These are phyloP conservation scores for Curvularia lunata DNA, from an alignment of 2,329 filamentous ascomycete genomes.

Conservation along the genomic window DNA sequence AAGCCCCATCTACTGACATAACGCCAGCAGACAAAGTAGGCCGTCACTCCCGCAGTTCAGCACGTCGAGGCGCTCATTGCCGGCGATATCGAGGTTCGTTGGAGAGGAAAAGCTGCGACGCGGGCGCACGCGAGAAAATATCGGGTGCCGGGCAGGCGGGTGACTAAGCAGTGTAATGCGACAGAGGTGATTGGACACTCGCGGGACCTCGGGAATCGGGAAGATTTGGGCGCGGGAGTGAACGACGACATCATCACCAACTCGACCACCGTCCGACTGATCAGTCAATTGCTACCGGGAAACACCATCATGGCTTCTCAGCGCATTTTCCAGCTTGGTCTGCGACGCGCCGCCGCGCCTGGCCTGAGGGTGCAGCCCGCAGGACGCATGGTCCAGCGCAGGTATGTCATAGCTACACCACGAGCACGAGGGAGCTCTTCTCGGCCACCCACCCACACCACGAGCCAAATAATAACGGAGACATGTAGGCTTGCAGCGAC, in stretches of 20 bases:
- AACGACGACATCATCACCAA: conserved; percentile 39
- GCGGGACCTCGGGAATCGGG: conserved; percentile 36
- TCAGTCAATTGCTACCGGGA: conserved; percentile 25
- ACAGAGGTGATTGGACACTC: conserved; percentile 36
- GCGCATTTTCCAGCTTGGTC: conserved; percentile 54
- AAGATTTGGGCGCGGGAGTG: conserved; percentile 21
- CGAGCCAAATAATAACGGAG: conserved; percentile 17
- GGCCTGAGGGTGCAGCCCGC: conserved; percentile 50
- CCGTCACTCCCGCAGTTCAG: conserved; percentile 47
- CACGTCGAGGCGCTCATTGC: conserved; percentile 40
- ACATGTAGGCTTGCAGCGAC: conserved; percentile 58
- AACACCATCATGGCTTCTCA: conserved; percentile 51
- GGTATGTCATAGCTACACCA: conserved; percentile 49
- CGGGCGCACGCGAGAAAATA: conserved; percentile 39
- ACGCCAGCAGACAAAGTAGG: conserved; percentile 47
- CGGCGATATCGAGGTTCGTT: conserved; percentile 52
- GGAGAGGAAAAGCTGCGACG: conserved; percentile 20
- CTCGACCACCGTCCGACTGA: conserved; percentile 25
- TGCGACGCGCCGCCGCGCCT: conserved; percentile 52
- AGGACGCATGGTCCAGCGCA: conserved; percentile 54
- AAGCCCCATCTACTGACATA: conserved; percentile 47
- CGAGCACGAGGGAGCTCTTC: conserved; percentile 12
- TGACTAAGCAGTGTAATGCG: conserved; percentile 36
- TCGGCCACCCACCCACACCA: conserved; percentile 1
- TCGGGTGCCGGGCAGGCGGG: conserved; percentile 30